Evolutionary conservation across 225 moss, liverwort and hornwort species (phyloP), one percentile per base, ranked within the genome.

Genomic region (Polytrichum formosum): DNA sequence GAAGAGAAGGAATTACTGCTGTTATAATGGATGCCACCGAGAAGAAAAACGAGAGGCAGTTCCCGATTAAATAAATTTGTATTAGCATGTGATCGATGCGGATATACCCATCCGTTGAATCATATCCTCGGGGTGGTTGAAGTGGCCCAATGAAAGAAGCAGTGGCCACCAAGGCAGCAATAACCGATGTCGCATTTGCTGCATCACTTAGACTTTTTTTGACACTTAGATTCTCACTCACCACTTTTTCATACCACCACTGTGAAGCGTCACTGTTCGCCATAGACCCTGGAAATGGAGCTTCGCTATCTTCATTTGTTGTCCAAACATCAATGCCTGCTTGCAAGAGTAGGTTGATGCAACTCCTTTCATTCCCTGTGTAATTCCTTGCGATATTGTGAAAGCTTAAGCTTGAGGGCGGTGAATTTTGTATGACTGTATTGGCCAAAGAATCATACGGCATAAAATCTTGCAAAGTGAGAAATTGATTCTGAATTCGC

Each of bases 71-170:
- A 17, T 65, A 74, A 0, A 60, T 67, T 26, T 35, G 56, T 28
- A 63, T 63, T 63, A 26, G 63, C 25, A 63, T 22, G 26, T 5
- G 63, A 28, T 63, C 28, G 18, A 26, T 3, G 18, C 27, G 26
- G 22, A 63, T 16, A 28, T 21, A 63, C 17, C 63, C 63, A 17
- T 63, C 63, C 0, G 13, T 21, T 0, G 22, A 21, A 21, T 63
- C 63, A 60, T 77, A 75, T 1, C 70, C 62, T 7, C 61, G 19
- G 29, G 75, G 75, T 23, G 75, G 75, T 56, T 75, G 75, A 5
- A 75, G 62, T n/a, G 75, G 69, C 18, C 72, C 77, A 2, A 67
- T 26, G 21, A 65, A 77, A 31, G 77, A 77, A 26, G 77, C 77
- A 4, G 72, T 72, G 35, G 72, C 77, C 33, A 77, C 66, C 54